Base-by-base conservation (phyloP, 495 filamentous ascomycete species). In the Annulohypoxylon stygium region DNA sequence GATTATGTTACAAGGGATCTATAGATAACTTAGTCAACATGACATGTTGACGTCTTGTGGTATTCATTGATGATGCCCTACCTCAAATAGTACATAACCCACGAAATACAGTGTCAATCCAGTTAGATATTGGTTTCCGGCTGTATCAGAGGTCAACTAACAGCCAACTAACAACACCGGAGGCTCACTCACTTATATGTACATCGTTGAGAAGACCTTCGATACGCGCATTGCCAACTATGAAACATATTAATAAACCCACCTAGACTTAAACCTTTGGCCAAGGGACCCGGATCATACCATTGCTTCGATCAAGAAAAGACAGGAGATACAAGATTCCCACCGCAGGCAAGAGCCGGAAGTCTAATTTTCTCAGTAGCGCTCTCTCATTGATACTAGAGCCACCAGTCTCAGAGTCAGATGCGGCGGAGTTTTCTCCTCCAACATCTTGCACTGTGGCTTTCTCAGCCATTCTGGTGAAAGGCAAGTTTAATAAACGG, bases 221-320 rank as follows among this genome's bases (percentile, higher is more conserved):
- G 53, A 88, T 81, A 18, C 79, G 79, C 0, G 85, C 86, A 65
- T 87, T 87, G 53, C 85, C 85, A 45, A 83, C 76, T 78, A 10
- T 26, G 34, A 14, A 37, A 6, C 12, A 26, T 23, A 54, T 70
- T 70, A 71, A 58, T 50, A 48, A 61, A 58, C 16, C 55, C 34
- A 23, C 30, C 9, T 25, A 14, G 16, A 2, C 26, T 34, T 64
- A 34, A 39, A 25, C 10, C 16, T 41, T 37, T 47, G 9, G 26
- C 33, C 9, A 50, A 57, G 51, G 3, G 10, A 7, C 2, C 10
- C 18, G n/a, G 14, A 12, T 47, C 74, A 14, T 80, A 90, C 88
- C 90, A 82, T 93, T 94, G 78, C 89, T 92, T 60, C 92, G 85
- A 73, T 93, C 91, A 18, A 94, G 80, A 65, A 94, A 93, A 4